Evolutionary conservation across 2,329 filamentous ascomycete species (phyloP).

Genomic region (Fusarium sp.): DNA sequence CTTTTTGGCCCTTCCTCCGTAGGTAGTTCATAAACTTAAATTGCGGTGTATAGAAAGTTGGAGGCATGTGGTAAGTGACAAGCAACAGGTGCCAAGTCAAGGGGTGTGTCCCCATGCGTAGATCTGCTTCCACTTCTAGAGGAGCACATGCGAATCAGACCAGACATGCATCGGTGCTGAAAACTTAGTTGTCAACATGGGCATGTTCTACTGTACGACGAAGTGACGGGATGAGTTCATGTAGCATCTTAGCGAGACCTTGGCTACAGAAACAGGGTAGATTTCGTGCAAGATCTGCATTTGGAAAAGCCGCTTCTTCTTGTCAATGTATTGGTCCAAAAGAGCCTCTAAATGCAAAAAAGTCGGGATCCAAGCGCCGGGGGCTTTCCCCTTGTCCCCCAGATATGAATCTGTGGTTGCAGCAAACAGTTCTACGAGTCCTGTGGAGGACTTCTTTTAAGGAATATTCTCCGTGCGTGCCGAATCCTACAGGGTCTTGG

Average conservation of each 20-base stretch:
- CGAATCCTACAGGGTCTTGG: slow-evolving; percentile 19
- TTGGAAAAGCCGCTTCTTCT: slow-evolving; percentile 22
- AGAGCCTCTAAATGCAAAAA: slow-evolving; percentile 22
- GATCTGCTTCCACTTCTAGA: slow-evolving; percentile 28
- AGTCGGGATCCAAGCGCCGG: slow-evolving; percentile 28
- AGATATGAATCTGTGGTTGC: slow-evolving; percentile 16
- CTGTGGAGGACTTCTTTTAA: slow-evolving; percentile 9
- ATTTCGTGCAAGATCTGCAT: slow-evolving; percentile 9
- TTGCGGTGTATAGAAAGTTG: slow-evolving; percentile 23
- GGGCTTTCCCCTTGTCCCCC: slow-evolving; percentile 3
- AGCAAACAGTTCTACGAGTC: slow-evolving; percentile 16
- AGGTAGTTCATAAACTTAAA: neutral
- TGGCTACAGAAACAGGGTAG: slow-evolving; percentile 4
- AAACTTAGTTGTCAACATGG: slow-evolving; percentile 21
- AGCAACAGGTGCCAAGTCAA: slow-evolving; percentile 2
- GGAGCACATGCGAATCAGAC: slow-evolving; percentile 26
- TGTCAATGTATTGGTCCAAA: slow-evolving; percentile 13
- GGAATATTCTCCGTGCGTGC: slow-evolving; percentile 23
- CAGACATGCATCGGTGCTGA: slow-evolving; percentile 24
- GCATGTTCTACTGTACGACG: slow-evolving; percentile 3
- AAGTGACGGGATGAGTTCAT: slow-evolving; percentile 18
- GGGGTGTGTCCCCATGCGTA: slow-evolving; percentile 11
- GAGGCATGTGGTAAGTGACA: neutral
- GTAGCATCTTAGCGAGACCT: slow-evolving; percentile 20
- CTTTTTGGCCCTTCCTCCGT: no score